These are phyloP conservation scores for Amanita pallidorosea DNA, from an alignment of 768 basidiomycete genomes.

Conservation along the genomic window DNA sequence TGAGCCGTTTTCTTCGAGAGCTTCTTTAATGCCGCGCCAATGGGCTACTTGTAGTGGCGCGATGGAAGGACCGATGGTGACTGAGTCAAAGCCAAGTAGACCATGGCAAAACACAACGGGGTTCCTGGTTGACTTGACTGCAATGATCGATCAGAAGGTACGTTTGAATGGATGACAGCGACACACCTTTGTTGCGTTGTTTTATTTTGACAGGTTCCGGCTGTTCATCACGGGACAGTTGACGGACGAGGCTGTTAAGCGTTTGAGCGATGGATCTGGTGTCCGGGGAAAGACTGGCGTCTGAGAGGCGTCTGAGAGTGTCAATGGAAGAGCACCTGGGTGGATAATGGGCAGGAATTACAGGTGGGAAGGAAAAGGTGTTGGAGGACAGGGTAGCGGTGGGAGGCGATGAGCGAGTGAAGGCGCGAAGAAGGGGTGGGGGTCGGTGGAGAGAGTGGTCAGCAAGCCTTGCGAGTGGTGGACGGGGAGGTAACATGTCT, in stretches of 20 bases:
- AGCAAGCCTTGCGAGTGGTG: conserved; percentile 33
- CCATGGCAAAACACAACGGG: conserved; percentile 96
- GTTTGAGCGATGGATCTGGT: conserved; percentile 18
- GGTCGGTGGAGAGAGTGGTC: conserved; percentile 24
- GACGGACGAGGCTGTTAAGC: conserved; percentile 30
- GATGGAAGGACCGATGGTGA: conserved; percentile 68
- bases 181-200: conserved; percentile 46
- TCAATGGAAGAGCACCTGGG: conserved; percentile 44
- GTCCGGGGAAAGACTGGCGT: conserved; percentile 5
- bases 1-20: conserved; percentile 76
- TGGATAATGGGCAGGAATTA: conserved; percentile 28
- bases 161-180: conserved; percentile 14
- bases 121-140: conserved; percentile 70
- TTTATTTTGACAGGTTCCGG: conserved; percentile 32
- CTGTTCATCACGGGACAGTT: conserved; percentile 42
- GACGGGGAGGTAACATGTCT: conserved; percentile 24
- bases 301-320: conserved; percentile 11
- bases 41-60: conserved; percentile 82
- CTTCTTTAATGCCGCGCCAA: conserved; percentile 96
- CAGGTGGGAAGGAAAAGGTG: conserved; percentile 17
- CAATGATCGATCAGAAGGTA: conserved; percentile 4
- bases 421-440: conserved; percentile 41
- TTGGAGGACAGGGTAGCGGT: conserved; percentile 38
- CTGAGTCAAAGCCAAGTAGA: conserved; percentile 79
- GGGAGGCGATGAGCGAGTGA: conserved; percentile 53